Evolutionary conservation across 352 stramenopile genomes (phyloP), one percentile per base, ranked within the genome.

Genomic region (Blastocystis sp.): DNA sequence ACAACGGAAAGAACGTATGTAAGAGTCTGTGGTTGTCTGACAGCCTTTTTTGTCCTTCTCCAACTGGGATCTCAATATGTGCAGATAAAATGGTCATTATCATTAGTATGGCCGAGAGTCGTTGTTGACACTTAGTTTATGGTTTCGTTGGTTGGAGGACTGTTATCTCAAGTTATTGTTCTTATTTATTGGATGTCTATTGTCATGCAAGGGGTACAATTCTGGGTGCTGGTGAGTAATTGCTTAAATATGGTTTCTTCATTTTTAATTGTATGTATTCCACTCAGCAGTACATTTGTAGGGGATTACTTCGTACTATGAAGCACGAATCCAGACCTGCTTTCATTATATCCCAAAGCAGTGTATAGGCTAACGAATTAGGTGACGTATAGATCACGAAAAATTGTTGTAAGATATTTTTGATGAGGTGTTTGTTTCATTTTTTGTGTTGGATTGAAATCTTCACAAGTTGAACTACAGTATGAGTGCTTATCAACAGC

Each of bases 281-380:
- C 2, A 9, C 5, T 6, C 6, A 44, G 7, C 6, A 6, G 60
- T 24, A 48, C 17, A 40, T 40, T 40, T 19, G 9, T 70, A 70
- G 60, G 60, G 24, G 19, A 44, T 35, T 70, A 37, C 24, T 44
- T 70, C 60, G 27, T 70, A 44, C 33, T 70, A 70, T 44, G 60
- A 44, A 40, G 60, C 24, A 40, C 60, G 60, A 19, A 70, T 70
- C 33, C 60, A 70, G 15, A 44, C 33, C 24, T 35, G 24, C 40
- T 40, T 70, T 44, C 60, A 70, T 15, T 70, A 70, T 44, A 70
- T 70, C 5, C 60, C 60, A 48, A 19, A 70, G 60, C 27, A 70
- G 24, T 70, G 60, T 70, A 70, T n/a, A 5, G 6, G 17, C 6
- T 70, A 7, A n/a, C 9, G 27, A 44, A 22, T 70, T 44, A 22